Base-by-base conservation (phyloP, 2,329 filamentous ascomycete genomes). In the Calonectria leucothoes region DNA sequence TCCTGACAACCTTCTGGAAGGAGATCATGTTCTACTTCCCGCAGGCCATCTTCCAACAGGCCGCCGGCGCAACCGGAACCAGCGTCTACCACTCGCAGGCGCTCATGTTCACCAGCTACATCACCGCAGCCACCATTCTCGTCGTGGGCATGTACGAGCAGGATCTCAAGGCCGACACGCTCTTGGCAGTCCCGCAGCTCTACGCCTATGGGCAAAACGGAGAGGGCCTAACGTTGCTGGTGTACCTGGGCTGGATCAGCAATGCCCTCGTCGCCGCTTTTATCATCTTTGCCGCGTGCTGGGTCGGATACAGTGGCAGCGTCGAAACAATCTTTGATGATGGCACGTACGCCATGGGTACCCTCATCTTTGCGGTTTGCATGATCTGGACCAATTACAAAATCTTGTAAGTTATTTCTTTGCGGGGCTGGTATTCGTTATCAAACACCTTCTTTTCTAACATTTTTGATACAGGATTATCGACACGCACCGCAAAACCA, bases 111-210 rank as follows among this genome's bases (percentile, higher is more conserved):
- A 97, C 94, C 59, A 95, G 98, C 82, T 96, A 98, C 86, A 98
- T 98, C 82, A 97, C 95, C 1, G 89, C 98, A 14, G 98, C 98
- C 83, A 98, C 96, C 0, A 97, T 94, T 71, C 87, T 98, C 2
- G 92, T 93, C 42, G 94, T 98, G 76, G 96, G 95, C 12, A 93
- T 98, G n/a, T 98, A 97, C 85, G 96, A 98, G 82, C 95, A 98
- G 82, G 96, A 98, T 81, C 89, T 98, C 3, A 87, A 89, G 4
- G 93, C 95, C 0, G 91, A 95, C 35, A 98, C 96, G 0, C 88
- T 98, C 3, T 88, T 98, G 20, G 96, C 96, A 0, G 93, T 98
- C 0, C 96, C 96, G 0, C 96, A 98, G 82, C 89, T 98, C 1
- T 98, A 98, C 83, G 91, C 92, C 12, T 94, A 93, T 75, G 95